A percentile compares a stretch with the other conserved stretches of the same genome.
Conservation (phyloP, 345 rosid species). For the Aquilaria sinensis region DNA sequence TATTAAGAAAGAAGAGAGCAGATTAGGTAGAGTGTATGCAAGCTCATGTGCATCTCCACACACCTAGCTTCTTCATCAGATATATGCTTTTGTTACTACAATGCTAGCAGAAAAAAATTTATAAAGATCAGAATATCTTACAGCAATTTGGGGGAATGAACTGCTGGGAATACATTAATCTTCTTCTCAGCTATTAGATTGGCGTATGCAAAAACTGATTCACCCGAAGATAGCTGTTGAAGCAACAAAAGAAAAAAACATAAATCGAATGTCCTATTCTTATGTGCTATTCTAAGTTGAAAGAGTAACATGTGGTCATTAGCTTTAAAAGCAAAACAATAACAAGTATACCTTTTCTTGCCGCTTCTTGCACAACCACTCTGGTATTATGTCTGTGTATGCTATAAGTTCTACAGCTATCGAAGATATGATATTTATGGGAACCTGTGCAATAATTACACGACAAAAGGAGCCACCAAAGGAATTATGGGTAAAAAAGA, state of each 20-base stretch:
- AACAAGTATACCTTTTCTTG: conserved; percentile 62
- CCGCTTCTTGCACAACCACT: conserved; percentile 75
- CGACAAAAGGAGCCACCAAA: neutral
- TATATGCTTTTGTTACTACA: neutral
- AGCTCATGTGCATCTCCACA: no score
- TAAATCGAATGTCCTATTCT: neutral
- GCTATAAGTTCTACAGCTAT: conserved; percentile 76
- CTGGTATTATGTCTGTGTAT: conserved; percentile 63
- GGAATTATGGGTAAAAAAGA: conserved; percentile 4
- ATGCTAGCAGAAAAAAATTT: neutral
- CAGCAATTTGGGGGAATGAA: conserved; percentile 70
- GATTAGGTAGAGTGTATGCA: no score
- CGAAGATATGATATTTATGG: conserved; percentile 68
- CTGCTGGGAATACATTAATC: conserved; percentile 60
- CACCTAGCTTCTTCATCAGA: no score
- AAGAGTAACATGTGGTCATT: neutral
- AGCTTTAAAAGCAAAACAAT: conserved; percentile 1
- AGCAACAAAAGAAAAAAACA: conserved; percentile 22
- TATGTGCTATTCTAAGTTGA: neutral
- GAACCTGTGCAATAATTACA: conserved; percentile 40
- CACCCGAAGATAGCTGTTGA: conserved; percentile 74
- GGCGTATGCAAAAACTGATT: conserved; percentile 59
- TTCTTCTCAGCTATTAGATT: conserved; percentile 52
- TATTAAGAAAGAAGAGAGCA: no score
- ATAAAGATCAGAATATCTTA: conserved; percentile 26